Percentiles rank a stretch among this genome's conserved stretches.
These are phyloP conservation scores for Leccinum longicurvipes DNA, from an alignment of 768 basidiomycete species.

Conservation along the genomic window DNA sequence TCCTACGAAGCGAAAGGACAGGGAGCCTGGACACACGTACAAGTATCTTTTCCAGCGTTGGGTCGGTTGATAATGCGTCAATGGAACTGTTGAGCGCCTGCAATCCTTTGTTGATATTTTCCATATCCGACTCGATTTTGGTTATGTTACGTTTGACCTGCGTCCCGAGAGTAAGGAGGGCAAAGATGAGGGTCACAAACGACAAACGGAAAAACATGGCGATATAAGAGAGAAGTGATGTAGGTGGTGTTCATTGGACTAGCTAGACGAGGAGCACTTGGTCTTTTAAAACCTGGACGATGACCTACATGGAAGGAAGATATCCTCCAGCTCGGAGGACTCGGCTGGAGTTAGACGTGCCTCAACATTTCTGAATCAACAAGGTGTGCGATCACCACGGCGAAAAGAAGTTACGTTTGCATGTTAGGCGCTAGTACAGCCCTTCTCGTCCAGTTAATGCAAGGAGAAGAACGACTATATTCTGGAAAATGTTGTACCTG, in stretches of 20 bases:
- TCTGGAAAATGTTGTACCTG: not conserved
- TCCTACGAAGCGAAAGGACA: not conserved
- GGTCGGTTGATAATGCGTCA: not conserved
- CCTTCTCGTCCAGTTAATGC: not conserved
- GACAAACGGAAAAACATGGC: constrained; percentile 13
- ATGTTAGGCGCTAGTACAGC: not conserved
- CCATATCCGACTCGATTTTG: not conserved
- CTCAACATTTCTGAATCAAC: not conserved
- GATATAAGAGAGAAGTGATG: not conserved
- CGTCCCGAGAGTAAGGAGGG: constrained; percentile 7
- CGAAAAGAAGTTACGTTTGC: not conserved
- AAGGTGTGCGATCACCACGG: not conserved
- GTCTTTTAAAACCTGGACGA: constrained; percentile 2
- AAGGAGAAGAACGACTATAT: not conserved
- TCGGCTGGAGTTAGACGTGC: not conserved
- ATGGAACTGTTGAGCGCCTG: not conserved
- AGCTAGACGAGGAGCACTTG: not conserved
- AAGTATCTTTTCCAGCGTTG: accelerated
- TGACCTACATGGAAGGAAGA: not conserved
- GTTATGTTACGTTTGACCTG: constrained; percentile 6
- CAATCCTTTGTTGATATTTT: accelerated
- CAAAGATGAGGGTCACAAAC: constrained; percentile 10
- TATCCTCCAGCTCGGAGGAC: not conserved
- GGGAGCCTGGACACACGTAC: not conserved
- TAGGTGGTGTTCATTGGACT: not conserved